phyloP scores from a whole-genome alignment of 2,329 filamentous ascomycete species.

The Lojkania enalia region DNA sequence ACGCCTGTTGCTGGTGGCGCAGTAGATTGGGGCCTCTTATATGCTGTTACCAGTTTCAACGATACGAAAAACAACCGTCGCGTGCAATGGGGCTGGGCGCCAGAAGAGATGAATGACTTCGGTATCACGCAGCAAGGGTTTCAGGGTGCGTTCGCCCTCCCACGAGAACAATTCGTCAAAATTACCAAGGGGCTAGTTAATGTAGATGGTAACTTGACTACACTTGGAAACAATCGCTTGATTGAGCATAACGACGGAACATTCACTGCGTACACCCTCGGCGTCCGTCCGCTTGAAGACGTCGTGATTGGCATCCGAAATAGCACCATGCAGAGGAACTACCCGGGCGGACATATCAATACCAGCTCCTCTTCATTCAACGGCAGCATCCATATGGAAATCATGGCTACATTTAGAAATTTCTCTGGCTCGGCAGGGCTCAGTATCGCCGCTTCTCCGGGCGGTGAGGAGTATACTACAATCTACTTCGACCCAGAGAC shows the following conservation, averaged over 20 bases:
- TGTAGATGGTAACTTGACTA: conserved; percentile 35
- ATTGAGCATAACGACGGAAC: conserved; percentile 43
- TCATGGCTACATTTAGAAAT: conserved; percentile 46
- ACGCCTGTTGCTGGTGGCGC: conserved; percentile 50
- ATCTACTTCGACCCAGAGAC: conserved; percentile 52
- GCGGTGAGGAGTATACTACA: conserved; percentile 49
- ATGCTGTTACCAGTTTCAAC: conserved; percentile 53
- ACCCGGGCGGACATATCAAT: conserved; percentile 21
- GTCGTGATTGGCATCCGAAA: conserved; percentile 48
- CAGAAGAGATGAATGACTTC: conserved; percentile 50
- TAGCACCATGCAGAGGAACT: conserved; percentile 26
- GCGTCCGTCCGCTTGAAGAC: conserved; percentile 49
- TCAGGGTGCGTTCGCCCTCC: conserved; percentile 50
- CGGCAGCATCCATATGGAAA: conserved; percentile 46
- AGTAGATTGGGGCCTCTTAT: conserved; percentile 50
- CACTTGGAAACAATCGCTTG: conserved; percentile 42
- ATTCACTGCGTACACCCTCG: conserved; percentile 51
- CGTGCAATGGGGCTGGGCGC: conserved; percentile 53
- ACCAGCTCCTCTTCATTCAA: conserved; percentile 29
- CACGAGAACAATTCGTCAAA: conserved; percentile 53
- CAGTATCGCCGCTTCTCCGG: conserved; percentile 48
- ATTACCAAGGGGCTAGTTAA: conserved; percentile 46
- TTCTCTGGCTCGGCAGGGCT: conserved; percentile 48
- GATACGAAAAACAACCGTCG: conserved; percentile 54
- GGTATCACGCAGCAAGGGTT: conserved; percentile 48